Conservation (phyloP, 441 rosid genomes). For the Omphalea diandra region DNA sequence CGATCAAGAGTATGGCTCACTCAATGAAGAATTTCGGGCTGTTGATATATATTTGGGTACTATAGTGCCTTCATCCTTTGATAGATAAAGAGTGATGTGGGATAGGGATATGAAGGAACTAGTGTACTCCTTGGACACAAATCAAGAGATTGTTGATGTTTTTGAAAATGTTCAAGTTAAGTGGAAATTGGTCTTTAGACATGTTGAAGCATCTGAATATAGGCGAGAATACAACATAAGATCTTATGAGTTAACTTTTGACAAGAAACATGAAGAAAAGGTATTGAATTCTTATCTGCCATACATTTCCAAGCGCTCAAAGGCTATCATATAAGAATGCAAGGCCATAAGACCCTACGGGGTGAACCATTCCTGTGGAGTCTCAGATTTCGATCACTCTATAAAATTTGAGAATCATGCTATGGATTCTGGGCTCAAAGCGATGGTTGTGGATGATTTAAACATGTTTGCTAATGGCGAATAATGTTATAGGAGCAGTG, state of each 20-base stretch:
- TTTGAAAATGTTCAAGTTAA: slow-evolving; percentile 12
- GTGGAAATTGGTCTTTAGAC: slow-evolving; percentile 9
- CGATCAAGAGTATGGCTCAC: not conserved
- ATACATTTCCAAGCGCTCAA: slow-evolving; percentile 15
- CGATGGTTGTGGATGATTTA: slow-evolving; percentile 15
- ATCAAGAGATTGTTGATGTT: not conserved
- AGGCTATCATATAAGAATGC: slow-evolving; percentile 12
- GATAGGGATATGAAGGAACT: not conserved
- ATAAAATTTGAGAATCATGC: slow-evolving; percentile 25
- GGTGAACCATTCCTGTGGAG: not conserved
- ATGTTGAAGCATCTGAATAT: not conserved
- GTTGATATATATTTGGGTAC: not conserved
- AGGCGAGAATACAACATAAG: slow-evolving; percentile 3
- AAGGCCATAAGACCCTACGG: slow-evolving; percentile 20
- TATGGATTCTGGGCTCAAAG: slow-evolving; percentile 24
- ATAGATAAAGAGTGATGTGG: not conserved
- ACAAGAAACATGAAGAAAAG: slow-evolving; percentile 23
- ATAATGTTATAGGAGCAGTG: slow-evolving; percentile 22
- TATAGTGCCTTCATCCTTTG: not conserved
- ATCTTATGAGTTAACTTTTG: slow-evolving; percentile 26
- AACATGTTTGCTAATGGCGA: slow-evolving; percentile 19
- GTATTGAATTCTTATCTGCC: slow-evolving; percentile 27
- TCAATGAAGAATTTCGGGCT: slow-evolving; percentile 4
- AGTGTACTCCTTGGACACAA: not conserved
- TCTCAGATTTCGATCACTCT: slow-evolving; percentile 11